Evolutionary conservation across 768 basidiomycete species (phyloP).

Genomic region (Boletus edulis): DNA sequence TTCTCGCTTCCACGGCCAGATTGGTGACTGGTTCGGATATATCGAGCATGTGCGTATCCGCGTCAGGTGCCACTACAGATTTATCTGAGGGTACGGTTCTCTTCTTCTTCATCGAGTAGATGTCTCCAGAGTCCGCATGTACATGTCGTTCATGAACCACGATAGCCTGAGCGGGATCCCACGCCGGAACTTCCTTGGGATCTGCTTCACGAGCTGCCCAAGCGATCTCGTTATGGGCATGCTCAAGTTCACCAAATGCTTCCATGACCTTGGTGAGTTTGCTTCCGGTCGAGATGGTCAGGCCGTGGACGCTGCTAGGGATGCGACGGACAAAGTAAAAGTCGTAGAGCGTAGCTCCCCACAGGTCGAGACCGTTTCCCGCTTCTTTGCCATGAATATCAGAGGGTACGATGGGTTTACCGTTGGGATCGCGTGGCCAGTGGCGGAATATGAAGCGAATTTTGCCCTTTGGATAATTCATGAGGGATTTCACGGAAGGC

Average conservation of each 20-base stretch:
- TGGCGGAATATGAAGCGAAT: slow-evolving; percentile 18
- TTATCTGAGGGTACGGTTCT: background rate
- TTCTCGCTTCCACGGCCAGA: too few relatives aligned
- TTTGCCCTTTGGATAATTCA: background rate
- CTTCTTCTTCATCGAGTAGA: background rate
- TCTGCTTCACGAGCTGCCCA: slow-evolving; percentile 20
- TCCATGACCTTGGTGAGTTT: slow-evolving; percentile 19
- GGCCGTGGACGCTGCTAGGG: background rate
- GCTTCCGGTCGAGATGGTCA: slow-evolving; percentile 20
- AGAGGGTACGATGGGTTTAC: slow-evolving; percentile 8
- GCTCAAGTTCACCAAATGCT: slow-evolving; percentile 16
- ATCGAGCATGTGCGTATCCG: background rate
- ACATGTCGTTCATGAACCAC: slow-evolving; percentile 6
- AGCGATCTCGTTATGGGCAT: slow-evolving; percentile 15
- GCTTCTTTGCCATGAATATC: slow-evolving; percentile 21
- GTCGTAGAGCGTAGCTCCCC: slow-evolving; percentile 31
- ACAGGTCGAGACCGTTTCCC: slow-evolving; percentile 16
- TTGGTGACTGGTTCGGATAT: background rate
- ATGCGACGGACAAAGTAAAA: slow-evolving; percentile 20
- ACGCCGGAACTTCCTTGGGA: slow-evolving; percentile 17
- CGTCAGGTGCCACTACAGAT: background rate
- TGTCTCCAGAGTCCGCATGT: background rate
- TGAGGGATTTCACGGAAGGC: too few relatives aligned
- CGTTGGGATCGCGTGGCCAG: slow-evolving; percentile 30
- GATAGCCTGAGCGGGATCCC: slow-evolving; percentile 17